Conservation (phyloP, 2,329 filamentous ascomycete species). For the Fusarium bulbicola region DNA sequence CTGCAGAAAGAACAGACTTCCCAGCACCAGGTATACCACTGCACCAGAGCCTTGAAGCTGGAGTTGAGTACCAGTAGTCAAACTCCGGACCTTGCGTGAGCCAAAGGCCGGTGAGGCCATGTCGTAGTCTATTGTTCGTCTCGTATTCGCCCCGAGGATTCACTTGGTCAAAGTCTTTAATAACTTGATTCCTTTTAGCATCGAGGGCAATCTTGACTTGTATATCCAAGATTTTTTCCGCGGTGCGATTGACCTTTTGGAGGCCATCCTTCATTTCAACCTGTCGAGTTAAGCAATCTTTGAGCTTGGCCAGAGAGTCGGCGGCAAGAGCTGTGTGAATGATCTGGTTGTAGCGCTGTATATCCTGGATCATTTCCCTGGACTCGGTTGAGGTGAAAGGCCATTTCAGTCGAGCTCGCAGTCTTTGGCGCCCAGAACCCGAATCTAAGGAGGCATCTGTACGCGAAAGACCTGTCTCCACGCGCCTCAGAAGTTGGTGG, state of each 20-base stretch:
- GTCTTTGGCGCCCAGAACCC: neutral
- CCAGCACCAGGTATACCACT: neutral
- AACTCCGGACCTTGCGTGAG: neutral
- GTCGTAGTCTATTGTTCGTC: neutral
- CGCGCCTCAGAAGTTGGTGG: neutral
- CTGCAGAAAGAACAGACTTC: neutral
- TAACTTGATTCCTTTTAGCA: neutral
- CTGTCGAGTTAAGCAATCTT: neutral
- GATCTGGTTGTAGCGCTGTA: neutral
- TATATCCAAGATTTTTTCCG: neutral
- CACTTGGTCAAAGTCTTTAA: neutral
- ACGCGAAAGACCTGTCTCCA: neutral
- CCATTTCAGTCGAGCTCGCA: neutral
- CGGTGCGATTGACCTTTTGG: neutral
- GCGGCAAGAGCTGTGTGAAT: neutral
- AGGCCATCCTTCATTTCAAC: neutral
- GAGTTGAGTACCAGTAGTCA: neutral
- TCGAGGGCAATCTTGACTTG: neutral
- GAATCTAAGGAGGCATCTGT: neutral
- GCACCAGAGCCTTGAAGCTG: neutral
- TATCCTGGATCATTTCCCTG: neutral
- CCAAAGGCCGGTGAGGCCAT: neutral
- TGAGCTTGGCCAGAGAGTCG: neutral
- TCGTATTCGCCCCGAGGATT: neutral
- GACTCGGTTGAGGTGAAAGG: neutral